Evolutionary conservation across 345 rosid genomes (phyloP).

Genomic region (Citrus unshiu): DNA sequence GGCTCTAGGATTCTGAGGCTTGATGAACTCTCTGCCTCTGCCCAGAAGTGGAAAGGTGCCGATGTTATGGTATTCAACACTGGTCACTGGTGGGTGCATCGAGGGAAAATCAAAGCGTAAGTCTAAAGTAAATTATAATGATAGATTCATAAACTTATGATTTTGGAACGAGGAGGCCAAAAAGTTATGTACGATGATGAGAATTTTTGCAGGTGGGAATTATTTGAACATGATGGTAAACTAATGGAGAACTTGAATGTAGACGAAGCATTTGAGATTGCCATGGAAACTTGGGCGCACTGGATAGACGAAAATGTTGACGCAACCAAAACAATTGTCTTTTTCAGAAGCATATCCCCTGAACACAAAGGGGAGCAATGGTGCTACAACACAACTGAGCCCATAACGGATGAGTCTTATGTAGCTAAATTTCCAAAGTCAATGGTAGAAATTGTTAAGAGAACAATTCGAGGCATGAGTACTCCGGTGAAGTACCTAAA

Average conservation of each 20-base stretch:
- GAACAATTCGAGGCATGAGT: constrained; percentile 25
- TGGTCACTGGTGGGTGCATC: constrained; percentile 53
- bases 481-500: constrained; percentile 32
- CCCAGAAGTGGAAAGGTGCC: constrained; percentile 38
- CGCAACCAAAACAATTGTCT: constrained; percentile 27
- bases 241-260: constrained; percentile 29
- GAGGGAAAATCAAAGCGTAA: constrained; percentile 21
- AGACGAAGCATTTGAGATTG: constrained; percentile 32
- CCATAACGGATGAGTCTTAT: constrained; percentile 27
- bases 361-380: constrained; percentile 31
- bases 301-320: constrained; percentile 41
- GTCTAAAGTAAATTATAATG: neutral
- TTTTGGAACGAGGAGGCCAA: neutral
- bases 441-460: constrained; percentile 23
- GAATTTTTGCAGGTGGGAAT: constrained; percentile 41
- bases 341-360: constrained; percentile 46
- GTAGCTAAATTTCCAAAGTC: constrained; percentile 11
- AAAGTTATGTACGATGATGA: neutral
- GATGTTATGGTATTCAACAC: constrained; percentile 51
- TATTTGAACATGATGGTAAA: constrained; percentile 24
- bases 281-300: constrained; percentile 41
- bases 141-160: neutral
- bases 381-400: constrained; percentile 34
- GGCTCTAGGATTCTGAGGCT: constrained; percentile 36
- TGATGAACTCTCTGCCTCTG: constrained; percentile 26